A percentile compares a stretch with the other conserved stretches of the same genome.
phyloP scores from a whole-genome alignment of 2,329 filamentous ascomycete species.

The Bipolaris bicolor region DNA sequence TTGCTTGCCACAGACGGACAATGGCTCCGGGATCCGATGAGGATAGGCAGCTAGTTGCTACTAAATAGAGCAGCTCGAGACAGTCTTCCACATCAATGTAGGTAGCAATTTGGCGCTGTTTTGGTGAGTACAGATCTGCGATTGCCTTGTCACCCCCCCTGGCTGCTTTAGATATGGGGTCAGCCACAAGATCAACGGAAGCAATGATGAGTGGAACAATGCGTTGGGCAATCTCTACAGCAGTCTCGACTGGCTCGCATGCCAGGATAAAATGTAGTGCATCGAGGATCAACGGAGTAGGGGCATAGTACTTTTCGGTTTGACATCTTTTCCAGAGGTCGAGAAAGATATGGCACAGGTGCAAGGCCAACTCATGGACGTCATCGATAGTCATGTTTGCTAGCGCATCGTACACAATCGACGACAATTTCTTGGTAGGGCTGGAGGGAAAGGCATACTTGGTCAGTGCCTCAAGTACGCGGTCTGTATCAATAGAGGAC shows the following conservation, averaged over 20 bases:
- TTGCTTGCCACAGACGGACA: slow-evolving; percentile 68
- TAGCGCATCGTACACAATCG: slow-evolving; percentile 71
- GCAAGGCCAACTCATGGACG: slow-evolving; percentile 63
- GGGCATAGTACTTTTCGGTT: slow-evolving; percentile 66
- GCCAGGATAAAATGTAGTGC: slow-evolving; percentile 69
- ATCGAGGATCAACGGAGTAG: slow-evolving; percentile 69
- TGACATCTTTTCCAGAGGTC: slow-evolving; percentile 72
- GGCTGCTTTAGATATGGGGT: slow-evolving; percentile 52
- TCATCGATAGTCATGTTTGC: slow-evolving; percentile 59
- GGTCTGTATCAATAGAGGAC: slow-evolving; percentile 60
- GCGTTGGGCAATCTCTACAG: slow-evolving; percentile 63
- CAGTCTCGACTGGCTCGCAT: slow-evolving; percentile 64
- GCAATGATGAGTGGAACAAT: slow-evolving; percentile 56
- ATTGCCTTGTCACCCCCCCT: slow-evolving; percentile 37
- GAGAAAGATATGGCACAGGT: slow-evolving; percentile 69
- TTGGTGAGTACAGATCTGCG: slow-evolving; percentile 41
- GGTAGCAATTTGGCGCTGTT: slow-evolving; percentile 56
- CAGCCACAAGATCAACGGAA: slow-evolving; percentile 62
- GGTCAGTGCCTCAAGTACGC: slow-evolving; percentile 71
- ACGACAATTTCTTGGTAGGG: slow-evolving; percentile 61
- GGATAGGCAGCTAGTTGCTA: slow-evolving; percentile 65
- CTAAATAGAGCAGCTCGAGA: slow-evolving; percentile 69
- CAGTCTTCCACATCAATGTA: slow-evolving; percentile 69
- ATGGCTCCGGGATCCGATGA: slow-evolving; percentile 48
- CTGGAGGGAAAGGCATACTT: slow-evolving; percentile 70